Conservation (phyloP, 768 basidiomycete genomes). For the Lactarius tabidus region DNA sequence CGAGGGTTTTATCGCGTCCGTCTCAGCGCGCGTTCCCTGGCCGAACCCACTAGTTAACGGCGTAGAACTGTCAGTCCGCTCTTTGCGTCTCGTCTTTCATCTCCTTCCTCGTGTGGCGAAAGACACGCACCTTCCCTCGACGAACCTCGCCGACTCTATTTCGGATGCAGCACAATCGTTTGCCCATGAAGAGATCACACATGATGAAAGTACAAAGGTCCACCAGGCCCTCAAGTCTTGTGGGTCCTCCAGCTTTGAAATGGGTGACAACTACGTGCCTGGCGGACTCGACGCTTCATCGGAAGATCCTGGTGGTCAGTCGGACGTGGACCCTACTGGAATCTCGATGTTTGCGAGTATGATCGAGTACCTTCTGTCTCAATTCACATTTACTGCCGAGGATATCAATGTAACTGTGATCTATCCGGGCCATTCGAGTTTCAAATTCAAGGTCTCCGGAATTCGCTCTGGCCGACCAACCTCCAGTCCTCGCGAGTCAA, state of each 20-base stretch:
- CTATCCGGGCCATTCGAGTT: slow-evolving; percentile 57
- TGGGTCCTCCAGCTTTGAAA: slow-evolving; percentile 25
- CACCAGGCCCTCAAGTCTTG: slow-evolving; percentile 63
- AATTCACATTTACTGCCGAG: slow-evolving; percentile 71
- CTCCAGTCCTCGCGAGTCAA: slow-evolving; percentile 29
- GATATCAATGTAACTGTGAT: slow-evolving; percentile 67
- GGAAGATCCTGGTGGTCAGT: slow-evolving; percentile 39
- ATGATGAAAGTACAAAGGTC: slow-evolving; percentile 65
- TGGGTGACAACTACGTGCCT: slow-evolving; percentile 50
- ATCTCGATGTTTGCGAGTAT: slow-evolving; percentile 78
- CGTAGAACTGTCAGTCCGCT: slow-evolving; percentile 64
- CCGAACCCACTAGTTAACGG: slow-evolving; percentile 77
- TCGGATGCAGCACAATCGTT: slow-evolving; percentile 83
- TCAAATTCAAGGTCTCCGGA: slow-evolving; percentile 55
- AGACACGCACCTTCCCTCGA: slow-evolving; percentile 24
- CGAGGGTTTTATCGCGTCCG: slow-evolving; percentile 67
- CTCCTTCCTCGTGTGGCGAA: slow-evolving; percentile 32
- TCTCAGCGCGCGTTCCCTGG: slow-evolving; percentile 79
- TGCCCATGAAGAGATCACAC: slow-evolving; percentile 74
- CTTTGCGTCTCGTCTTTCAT: slow-evolving; percentile 64
- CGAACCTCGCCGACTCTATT: slow-evolving; percentile 72
- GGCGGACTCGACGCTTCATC: slow-evolving; percentile 58
- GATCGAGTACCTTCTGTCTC: slow-evolving; percentile 71
- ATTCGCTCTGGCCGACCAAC: slow-evolving; percentile 54
- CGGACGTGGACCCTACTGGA: slow-evolving; percentile 62